These are phyloP conservation scores for Neoscytalidium dimidiatum DNA, from an alignment of 2,329 filamentous ascomycete genomes.

Conservation along the genomic window DNA sequence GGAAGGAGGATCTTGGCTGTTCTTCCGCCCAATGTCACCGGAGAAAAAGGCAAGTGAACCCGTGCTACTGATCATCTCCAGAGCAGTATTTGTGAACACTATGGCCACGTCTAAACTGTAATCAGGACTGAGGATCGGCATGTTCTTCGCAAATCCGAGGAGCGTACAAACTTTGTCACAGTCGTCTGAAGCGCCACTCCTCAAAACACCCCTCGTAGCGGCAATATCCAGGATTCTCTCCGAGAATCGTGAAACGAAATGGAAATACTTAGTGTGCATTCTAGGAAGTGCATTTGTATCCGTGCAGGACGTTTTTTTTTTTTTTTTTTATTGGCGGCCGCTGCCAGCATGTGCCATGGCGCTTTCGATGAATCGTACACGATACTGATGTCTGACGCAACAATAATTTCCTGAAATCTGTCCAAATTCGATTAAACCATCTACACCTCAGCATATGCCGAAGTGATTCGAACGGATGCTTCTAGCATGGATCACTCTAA, in stretches of 20 bases:
- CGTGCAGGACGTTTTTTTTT: too few relatives aligned
- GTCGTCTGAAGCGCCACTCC: not conserved
- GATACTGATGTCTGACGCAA: too few relatives aligned
- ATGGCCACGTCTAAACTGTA: not conserved
- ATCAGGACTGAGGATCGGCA: not conserved
- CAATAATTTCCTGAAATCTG: too few relatives aligned
- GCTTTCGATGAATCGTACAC: too few relatives aligned
- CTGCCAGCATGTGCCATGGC: too few relatives aligned
- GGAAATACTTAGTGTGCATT: too few relatives aligned
- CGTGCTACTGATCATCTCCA: not conserved
- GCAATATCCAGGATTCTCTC: not conserved
- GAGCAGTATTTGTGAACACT: not conserved
- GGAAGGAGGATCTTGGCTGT: not conserved
- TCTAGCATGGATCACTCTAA: too few relatives aligned
- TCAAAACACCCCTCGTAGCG: not conserved
- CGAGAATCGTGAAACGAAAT: not conserved
- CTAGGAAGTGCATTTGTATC: too few relatives aligned
- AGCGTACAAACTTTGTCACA: not conserved
- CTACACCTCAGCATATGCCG: too few relatives aligned
- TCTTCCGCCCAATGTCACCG: not conserved
- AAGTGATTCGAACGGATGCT: too few relatives aligned
- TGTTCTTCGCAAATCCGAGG: not conserved
- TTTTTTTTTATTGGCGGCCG: too few relatives aligned
- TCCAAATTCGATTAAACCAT: too few relatives aligned
- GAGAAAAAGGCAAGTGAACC: not conserved